Conservation (phyloP, 2,329 filamentous ascomycete species). For the Dothideomycetes sp. region DNA sequence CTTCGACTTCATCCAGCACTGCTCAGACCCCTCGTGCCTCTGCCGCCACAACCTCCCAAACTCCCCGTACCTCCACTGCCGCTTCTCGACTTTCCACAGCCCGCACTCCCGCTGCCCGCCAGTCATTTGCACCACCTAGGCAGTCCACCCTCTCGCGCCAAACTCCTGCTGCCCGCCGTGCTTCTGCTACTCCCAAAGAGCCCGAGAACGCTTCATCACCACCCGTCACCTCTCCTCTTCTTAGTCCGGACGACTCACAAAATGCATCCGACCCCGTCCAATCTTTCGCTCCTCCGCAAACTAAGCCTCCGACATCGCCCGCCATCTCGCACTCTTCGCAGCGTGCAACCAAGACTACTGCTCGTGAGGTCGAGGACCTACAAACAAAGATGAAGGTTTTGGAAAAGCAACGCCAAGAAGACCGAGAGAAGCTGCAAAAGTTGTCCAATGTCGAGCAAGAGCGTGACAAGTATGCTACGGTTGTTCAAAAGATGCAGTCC, state of each 20-base stretch:
- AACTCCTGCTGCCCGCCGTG: constrained; percentile 1
- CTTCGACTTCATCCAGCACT: constrained; percentile 27
- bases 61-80: constrained; percentile 1
- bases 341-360: constrained; percentile 26
- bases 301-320: constrained; percentile 27
- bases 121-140: constrained; percentile 4
- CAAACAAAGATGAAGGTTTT: constrained; percentile 80
- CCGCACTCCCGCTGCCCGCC: constrained; percentile 24
- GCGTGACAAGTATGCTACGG: constrained; percentile 66
- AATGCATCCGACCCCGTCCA: constrained; percentile 2
- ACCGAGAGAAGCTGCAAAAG: constrained; percentile 73
- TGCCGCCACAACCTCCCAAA: neutral
- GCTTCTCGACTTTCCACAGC: constrained; percentile 30
- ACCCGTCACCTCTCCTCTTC: neutral
- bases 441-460: constrained; percentile 69
- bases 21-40: constrained; percentile 45
- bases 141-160: neutral
- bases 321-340: constrained; percentile 12
- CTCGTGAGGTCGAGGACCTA: constrained; percentile 71
- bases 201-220: neutral
- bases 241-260: neutral
- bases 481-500: constrained; percentile 82
- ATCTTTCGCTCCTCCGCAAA: constrained; percentile 17
- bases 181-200: neutral
- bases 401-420: constrained; percentile 78